phyloP scores from a whole-genome alignment of 2,329 filamentous ascomycete genomes.

The Botrytis cinerea region DNA sequence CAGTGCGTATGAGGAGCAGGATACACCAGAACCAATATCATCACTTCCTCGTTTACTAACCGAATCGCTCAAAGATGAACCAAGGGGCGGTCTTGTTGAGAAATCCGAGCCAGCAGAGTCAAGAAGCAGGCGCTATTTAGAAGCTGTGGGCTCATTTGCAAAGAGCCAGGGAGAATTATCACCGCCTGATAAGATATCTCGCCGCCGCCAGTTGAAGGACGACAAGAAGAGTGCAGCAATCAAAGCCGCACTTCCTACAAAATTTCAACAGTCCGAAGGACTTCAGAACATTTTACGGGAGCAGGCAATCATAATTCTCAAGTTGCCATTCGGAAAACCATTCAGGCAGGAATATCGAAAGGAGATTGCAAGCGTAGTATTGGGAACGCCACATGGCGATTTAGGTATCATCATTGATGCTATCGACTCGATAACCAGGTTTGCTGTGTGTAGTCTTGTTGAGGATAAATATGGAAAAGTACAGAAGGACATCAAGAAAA shows the following conservation, averaged over 20 bases:
- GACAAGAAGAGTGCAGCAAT: conserved; percentile 16
- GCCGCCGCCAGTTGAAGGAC: neutral
- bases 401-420: conserved; percentile 70
- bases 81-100: conserved; percentile 38
- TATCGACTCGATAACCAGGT: conserved; percentile 65
- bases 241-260: neutral
- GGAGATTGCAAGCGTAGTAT: conserved; percentile 65
- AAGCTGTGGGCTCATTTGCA: conserved; percentile 36
- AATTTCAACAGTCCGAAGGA: conserved; percentile 13
- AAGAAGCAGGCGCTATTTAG: conserved; percentile 28
- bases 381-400: conserved; percentile 74
- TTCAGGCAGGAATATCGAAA: conserved; percentile 72
- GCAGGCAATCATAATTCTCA: conserved; percentile 40
- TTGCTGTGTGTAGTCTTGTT: conserved; percentile 71
- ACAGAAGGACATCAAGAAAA: conserved; percentile 73
- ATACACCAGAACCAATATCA: conserved; percentile 35
- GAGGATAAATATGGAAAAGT: conserved; percentile 88
- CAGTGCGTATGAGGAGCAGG: conserved; percentile 25
- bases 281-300: conserved; percentile 16
- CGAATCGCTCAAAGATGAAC: conserved; percentile 34
- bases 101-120: conserved; percentile 28
- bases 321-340: conserved; percentile 59
- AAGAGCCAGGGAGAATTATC: conserved; percentile 39
- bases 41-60: conserved; percentile 36
- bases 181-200: conserved; percentile 25